These are phyloP conservation scores for Aspergillus flavus DNA, from an alignment of 2,329 filamentous ascomycete genomes.

Conservation along the genomic window DNA sequence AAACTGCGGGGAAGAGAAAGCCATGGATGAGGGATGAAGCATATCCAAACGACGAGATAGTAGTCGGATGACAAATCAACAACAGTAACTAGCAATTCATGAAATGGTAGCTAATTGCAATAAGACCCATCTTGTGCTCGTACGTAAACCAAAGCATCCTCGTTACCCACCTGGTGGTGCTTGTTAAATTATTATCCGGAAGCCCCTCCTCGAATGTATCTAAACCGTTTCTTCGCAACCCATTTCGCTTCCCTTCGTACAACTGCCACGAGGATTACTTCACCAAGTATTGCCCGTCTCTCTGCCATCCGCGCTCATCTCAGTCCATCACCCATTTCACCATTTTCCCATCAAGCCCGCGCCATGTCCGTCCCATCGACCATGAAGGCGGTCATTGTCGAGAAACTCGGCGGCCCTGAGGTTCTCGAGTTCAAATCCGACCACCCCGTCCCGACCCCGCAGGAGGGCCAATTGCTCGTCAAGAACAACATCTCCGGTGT, in stretches of 20 bases:
- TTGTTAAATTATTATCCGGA: conserved; percentile 6
- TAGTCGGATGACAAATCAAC: conserved; percentile 13
- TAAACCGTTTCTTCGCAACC: conserved; percentile 4
- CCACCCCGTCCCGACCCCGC: conserved; percentile 68
- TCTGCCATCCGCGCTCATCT: conserved; percentile 14
- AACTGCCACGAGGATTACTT: conserved; percentile 2
- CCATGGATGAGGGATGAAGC: not conserved
- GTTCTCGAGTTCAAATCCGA: conserved; percentile 72
- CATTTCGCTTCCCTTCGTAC: conserved; percentile 6
- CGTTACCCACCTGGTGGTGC: not conserved
- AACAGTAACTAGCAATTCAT: not conserved
- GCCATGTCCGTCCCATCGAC: conserved; percentile 58
- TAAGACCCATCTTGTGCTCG: not conserved
- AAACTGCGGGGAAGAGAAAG: conserved; percentile 6
- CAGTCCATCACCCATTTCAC: conserved; percentile 3
- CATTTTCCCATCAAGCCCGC: conserved; percentile 34
- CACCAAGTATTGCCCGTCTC: conserved; percentile 10
- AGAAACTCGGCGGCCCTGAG: conserved; percentile 71
- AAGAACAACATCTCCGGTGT: conserved; percentile 79
- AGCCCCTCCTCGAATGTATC: conserved; percentile 10
- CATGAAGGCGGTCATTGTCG: conserved; percentile 74
- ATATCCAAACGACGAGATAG: conserved; percentile 2
- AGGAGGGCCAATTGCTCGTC: conserved; percentile 74
- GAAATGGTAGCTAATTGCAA: not conserved
- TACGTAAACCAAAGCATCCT: not conserved